Evolutionary conservation across 768 basidiomycete species (phyloP).

Genomic region (Amanita thiersii): DNA sequence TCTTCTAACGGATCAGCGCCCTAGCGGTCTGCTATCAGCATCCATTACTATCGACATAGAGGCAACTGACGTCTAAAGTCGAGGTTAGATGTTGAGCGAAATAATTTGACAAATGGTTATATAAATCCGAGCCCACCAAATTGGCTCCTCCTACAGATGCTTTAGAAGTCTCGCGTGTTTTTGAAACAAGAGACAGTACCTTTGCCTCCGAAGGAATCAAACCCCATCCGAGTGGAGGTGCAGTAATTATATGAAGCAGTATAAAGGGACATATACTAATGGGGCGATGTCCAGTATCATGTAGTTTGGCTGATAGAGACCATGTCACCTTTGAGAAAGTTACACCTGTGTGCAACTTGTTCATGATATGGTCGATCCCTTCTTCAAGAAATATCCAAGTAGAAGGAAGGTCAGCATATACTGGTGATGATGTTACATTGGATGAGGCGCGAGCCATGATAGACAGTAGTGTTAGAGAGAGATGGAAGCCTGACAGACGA

Average conservation of each 20-base stretch:
- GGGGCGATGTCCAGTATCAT: conserved; percentile 8
- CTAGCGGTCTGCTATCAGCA: conserved; percentile 28
- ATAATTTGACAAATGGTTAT: conserved; percentile 90
- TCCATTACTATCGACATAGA: background rate
- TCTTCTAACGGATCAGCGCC: conserved; percentile 75
- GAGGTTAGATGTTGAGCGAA: conserved; percentile 69
- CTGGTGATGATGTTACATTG: conserved; percentile 51
- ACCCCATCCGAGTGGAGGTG: conserved; percentile 70
- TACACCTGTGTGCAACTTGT: conserved; percentile 80
- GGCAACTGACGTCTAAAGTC: conserved; percentile 1
- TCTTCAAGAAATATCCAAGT: conserved; percentile 88
- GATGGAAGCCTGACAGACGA: conserved; percentile 11
- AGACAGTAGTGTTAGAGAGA: conserved; percentile 24
- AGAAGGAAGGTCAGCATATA: conserved; percentile 67
- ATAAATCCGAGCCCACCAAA: conserved; percentile 95
- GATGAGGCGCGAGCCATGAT: conserved; percentile 21
- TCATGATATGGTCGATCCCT: conserved; percentile 89
- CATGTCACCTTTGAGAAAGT: conserved; percentile 60
- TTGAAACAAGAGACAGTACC: background rate
- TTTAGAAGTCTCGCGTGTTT: conserved; percentile 19
- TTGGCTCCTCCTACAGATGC: conserved; percentile 72
- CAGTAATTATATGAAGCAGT: conserved; percentile 98
- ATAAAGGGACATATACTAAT: conserved; percentile 78
- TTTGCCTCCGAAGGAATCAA: conserved; percentile 8
- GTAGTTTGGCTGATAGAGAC: background rate